Base-by-base conservation (phyloP, 192 early-diverging fungal genomes). In the Nowakowskiella sp. region DNA sequence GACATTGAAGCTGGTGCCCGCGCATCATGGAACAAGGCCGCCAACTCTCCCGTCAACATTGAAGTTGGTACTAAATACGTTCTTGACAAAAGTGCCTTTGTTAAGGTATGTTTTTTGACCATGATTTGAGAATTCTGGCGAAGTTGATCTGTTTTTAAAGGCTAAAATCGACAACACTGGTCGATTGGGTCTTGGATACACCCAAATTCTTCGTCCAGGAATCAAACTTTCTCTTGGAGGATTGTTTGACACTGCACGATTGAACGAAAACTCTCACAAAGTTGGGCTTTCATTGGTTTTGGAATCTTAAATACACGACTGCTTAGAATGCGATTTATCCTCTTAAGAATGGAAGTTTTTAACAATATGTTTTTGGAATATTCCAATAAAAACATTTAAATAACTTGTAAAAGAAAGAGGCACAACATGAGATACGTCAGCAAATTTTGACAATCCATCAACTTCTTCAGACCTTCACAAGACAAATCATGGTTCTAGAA, bases 21-120 rank as follows among this genome's bases (percentile, higher is more conserved):
- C 65, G 92, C 94, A 50, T 76, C 85, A 58, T 99, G 90, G 85
- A 80, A 85, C 70, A 82, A 82, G 73, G 74, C 80, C 62, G 68
- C 79, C 44, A 75, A 80, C 58, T 65, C 67, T 45, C 63, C 72
- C 55, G 86, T 89, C 62, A 71, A 80, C 57, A 77, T 94, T 8
- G 94, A 97, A 76, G 82, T 95, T 54, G 94, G 90, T 62, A 84
- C 90, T 76, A 95, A 95, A 82, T 88, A 89, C 75, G 69, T 80
- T 55, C 74, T 97, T 42, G 94, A 97, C 80, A 71, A 71, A 58
- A 75, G 77, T 65, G 85, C 92, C 49, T 94, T 86, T 55, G 76
- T 92, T 64, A 97, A 97, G 55, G 84, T 83, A 57, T 86, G 85
- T n/a, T n/a, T 81, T 78, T 89, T 49, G 73, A 81, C 68, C 87